These are phyloP conservation scores for Boletus eberwhitei DNA, from an alignment of 768 basidiomycete species.

Conservation along the genomic window DNA sequence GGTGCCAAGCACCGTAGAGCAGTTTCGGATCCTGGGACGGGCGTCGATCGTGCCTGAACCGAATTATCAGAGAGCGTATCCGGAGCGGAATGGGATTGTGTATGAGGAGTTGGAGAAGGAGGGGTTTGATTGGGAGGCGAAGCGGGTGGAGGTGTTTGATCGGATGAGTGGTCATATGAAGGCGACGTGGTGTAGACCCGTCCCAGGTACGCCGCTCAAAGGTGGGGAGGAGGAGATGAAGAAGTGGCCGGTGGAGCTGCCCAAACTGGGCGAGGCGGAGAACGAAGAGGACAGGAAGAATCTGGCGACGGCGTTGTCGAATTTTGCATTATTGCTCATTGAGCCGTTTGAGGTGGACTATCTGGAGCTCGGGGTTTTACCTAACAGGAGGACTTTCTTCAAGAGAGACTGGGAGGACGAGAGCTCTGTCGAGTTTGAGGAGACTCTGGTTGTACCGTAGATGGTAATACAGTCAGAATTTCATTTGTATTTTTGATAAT, in stretches of 20 bases:
- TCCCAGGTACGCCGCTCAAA: slow-evolving; percentile 53
- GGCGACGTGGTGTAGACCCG: slow-evolving; percentile 69
- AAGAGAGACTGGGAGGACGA: slow-evolving; percentile 35
- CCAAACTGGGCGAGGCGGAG: slow-evolving; percentile 44
- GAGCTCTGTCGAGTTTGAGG: slow-evolving; percentile 47
- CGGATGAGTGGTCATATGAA: slow-evolving; percentile 58
- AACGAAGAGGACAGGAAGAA: slow-evolving; percentile 43
- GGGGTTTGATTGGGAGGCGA: slow-evolving; percentile 55
- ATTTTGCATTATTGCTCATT: slow-evolving; percentile 70
- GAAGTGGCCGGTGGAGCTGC: slow-evolving; percentile 57
- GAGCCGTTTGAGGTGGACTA: slow-evolving; percentile 72
- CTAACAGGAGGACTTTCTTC: slow-evolving; percentile 58
- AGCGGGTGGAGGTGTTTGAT: slow-evolving; percentile 59
- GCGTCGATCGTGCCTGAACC: slow-evolving; percentile 56
- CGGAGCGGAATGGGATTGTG: slow-evolving; percentile 29
- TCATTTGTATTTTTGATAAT: not conserved
- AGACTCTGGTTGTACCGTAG: slow-evolving; percentile 63
- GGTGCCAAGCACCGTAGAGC: slow-evolving; percentile 62
- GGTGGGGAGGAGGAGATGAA: slow-evolving; percentile 56
- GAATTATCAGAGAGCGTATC: slow-evolving; percentile 27
- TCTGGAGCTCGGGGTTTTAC: slow-evolving; percentile 54
- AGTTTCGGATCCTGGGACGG: slow-evolving; percentile 66
- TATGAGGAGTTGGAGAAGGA: slow-evolving; percentile 36
- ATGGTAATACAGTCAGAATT: not conserved
- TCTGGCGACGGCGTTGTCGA: slow-evolving; percentile 52